Evolutionary conservation across 2,329 filamentous ascomycete genomes (phyloP), one percentile per base, ranked within the genome.

Genomic region (Ophiostoma montium): DNA sequence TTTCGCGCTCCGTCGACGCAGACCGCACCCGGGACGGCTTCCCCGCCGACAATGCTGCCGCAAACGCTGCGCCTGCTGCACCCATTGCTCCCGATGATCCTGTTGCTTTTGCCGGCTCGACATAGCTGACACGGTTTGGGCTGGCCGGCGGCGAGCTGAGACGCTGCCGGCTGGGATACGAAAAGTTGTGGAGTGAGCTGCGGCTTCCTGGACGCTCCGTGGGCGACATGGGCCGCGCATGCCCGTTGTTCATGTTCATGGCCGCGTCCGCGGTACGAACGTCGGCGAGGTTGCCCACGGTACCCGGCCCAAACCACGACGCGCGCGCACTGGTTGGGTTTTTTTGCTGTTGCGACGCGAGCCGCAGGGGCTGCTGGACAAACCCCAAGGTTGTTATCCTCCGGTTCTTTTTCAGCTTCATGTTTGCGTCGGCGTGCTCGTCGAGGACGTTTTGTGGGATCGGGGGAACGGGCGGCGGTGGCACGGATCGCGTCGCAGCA

Each of bases 401-500:
- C 16, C 43, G 46, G 35, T 18, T 16, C 19, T 50, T 46, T 16
- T 47, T 36, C 12, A 19, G 7, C 21, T 42, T 47, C 12, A 19
- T 3, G n/a, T 42, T 47, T 38, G n/a, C 6, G 31, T 16, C 42
- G 33, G 45, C 3, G 30, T 50, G 21, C 33, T 18, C 38, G 7
- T 43, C 52, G 13, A 48, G 47, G 2, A 69, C 56, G 48, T 72
- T 65, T 35, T 72, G 66, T 3, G 86, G 86, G 23, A 95, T 71
- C 4, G 74, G 71, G 33, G 88, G 89, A 2, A 95, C 80, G 1
- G 51, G 51, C 2, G 51, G 48, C 1, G 87, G 87, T 30, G 87
- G 86, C 47, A 76, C 71, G 57, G 76, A 67, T 15, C 30, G 50
- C 4, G 36, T 33, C 3, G 48, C 51, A 12, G 21, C 19, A 10